Evolutionary conservation across 495 filamentous ascomycete species (phyloP).

Genomic region (Immersiella caudata): DNA sequence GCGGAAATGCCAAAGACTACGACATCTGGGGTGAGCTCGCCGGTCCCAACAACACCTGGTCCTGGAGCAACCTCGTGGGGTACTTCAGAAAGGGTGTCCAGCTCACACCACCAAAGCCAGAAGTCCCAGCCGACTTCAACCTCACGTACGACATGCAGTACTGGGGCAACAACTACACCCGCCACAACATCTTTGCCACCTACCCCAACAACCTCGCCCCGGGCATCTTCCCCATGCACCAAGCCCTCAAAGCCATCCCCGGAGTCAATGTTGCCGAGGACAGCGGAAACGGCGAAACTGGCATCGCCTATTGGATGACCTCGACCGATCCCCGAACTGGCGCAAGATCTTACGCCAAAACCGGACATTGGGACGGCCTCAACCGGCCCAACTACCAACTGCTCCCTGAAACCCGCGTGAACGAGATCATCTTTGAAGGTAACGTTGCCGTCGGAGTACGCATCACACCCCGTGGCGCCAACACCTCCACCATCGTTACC

Average conservation of each 20-base stretch:
- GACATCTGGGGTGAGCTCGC: conserved; percentile 49
- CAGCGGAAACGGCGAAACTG: conserved; percentile 40
- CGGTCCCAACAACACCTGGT: conserved; percentile 40
- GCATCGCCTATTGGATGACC: conserved; percentile 44
- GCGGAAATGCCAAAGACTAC: conserved; percentile 48
- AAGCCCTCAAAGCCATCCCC: conserved; percentile 40
- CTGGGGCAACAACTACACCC: conserved; percentile 28
- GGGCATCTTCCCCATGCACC: not conserved
- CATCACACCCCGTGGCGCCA: conserved; percentile 26
- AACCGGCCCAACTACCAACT: conserved; percentile 43
- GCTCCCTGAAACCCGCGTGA: conserved; percentile 40
- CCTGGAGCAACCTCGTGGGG: conserved; percentile 44
- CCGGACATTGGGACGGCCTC: conserved; percentile 42
- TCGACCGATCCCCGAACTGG: conserved; percentile 41
- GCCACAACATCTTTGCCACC: conserved; percentile 39
- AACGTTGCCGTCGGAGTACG: conserved; percentile 38
- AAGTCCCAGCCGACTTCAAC: conserved; percentile 34
- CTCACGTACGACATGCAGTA: conserved; percentile 41
- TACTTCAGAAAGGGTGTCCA: conserved; percentile 39
- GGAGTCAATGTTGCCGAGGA: conserved; percentile 43
- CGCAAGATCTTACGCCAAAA: conserved; percentile 42
- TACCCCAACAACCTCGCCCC: conserved; percentile 40
- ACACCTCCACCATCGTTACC: conserved; percentile 31
- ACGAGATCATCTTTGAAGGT: conserved; percentile 35
- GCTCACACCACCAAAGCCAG: conserved; percentile 35